phyloP scores from a whole-genome alignment of 805 yeast genomes.

The Lachancea dasiensis region DNA sequence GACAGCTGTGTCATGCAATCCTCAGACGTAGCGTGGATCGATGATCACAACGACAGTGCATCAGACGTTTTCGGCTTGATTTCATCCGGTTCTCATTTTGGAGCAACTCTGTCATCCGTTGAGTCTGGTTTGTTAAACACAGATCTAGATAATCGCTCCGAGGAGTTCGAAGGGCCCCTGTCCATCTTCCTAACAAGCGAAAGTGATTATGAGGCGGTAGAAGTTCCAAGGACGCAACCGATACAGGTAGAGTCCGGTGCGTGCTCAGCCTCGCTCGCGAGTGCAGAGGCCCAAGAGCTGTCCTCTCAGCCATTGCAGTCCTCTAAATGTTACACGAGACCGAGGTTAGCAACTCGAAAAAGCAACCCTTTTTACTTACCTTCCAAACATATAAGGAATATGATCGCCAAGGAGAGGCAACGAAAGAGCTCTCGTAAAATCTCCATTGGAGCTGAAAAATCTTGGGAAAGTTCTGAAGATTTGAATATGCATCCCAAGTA shows the following conservation, averaged over 20 bases:
- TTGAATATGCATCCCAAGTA: no score
- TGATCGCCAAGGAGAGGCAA: slow-evolving; percentile 11
- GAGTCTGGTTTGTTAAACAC: not conserved
- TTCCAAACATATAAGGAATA: slow-evolving; percentile 16
- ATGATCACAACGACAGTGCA: not conserved
- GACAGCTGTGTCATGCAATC: not conserved
- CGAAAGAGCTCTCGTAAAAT: slow-evolving; percentile 1
- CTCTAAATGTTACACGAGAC: slow-evolving; percentile 6
- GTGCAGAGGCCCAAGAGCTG: not conserved
- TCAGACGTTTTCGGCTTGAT: slow-evolving; percentile 1
- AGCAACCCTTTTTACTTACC: slow-evolving; percentile 20
- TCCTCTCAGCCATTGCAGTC: not conserved
- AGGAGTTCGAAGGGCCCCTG: no score
- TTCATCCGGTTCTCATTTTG: slow-evolving; percentile 1
- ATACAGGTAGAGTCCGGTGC: not conserved
- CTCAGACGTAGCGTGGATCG: not conserved
- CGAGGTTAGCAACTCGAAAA: slow-evolving; percentile 12
- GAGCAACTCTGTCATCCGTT: not conserved
- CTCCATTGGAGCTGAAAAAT: not conserved
- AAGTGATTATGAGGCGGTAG: no score
- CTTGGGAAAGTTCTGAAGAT: slow-evolving; percentile 1
- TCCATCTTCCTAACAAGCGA: no score
- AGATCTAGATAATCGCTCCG: no score
- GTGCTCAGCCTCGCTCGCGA: not conserved
- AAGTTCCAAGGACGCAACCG: not conserved